A percentile compares a stretch with the other conserved stretches of the same genome.
Evolutionary conservation across 2,329 filamentous ascomycete genomes (phyloP).

Genomic region (Penicillium sp.): DNA sequence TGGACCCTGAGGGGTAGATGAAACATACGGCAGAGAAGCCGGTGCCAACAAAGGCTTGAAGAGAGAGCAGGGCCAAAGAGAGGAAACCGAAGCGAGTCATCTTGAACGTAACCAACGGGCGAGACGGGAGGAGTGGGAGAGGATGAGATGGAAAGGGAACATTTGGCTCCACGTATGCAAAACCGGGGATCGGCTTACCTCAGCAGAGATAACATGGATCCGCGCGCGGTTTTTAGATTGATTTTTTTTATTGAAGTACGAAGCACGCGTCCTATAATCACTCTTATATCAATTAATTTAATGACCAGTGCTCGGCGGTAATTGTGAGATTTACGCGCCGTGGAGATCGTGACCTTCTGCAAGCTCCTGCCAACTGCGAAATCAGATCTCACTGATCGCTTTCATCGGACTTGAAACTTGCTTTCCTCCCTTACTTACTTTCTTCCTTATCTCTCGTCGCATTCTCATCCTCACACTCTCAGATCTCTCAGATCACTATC

Average conservation of each 20-base stretch:
- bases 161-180: conserved; percentile 30
- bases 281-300: conserved; percentile 10
- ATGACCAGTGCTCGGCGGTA: not conserved
- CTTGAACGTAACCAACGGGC: conserved; percentile 30
- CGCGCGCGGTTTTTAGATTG: conserved; percentile 8
- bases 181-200: conserved; percentile 23
- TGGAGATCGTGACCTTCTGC: conserved; percentile 16
- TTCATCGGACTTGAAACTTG: conserved; percentile 8
- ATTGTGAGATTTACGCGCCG: conserved; percentile 12
- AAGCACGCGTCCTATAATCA: conserved; percentile 2
- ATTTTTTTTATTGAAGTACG: conserved; percentile 11
- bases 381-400: conserved; percentile 4
- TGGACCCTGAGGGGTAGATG: conserved; percentile 5
- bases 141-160: conserved; percentile 21
- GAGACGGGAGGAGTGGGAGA: conserved; percentile 12
- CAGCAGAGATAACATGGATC: conserved; percentile 12
- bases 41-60: conserved; percentile 66
- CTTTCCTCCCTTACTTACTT: conserved; percentile 9
- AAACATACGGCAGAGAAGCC: conserved; percentile 63
- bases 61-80: conserved; percentile 69
- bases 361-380: conserved; percentile 16
- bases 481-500: not conserved
- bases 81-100: conserved; percentile 78
- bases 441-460: conserved; percentile 9
- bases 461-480: conserved; percentile 1